phyloP scores from a whole-genome alignment of 257 asterid genomes.

The Leonotis leonurus region DNA sequence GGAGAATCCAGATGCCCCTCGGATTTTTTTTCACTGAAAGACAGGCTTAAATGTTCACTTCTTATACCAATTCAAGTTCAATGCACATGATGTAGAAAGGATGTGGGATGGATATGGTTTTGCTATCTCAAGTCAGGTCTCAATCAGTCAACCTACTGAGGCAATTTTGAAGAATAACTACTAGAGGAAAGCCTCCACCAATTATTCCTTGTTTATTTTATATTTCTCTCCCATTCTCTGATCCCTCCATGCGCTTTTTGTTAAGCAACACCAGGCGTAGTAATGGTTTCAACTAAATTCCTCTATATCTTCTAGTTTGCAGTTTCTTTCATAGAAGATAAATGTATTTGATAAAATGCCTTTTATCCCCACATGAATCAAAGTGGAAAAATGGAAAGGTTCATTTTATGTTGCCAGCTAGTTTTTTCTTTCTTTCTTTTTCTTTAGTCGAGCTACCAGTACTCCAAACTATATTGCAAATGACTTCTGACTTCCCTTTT shows the following conservation, averaged over 20 bases:
- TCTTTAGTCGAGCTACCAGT: constrained; percentile 1
- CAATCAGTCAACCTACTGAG: constrained; percentile 11
- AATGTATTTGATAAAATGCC: constrained; percentile 2
- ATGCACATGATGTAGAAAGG: constrained; percentile 13
- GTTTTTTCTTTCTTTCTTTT: background rate
- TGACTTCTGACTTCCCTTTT: background rate
- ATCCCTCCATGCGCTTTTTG: background rate
- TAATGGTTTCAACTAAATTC: background rate
- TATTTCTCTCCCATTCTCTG: background rate
- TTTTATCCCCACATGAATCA: background rate
- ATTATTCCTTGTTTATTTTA: constrained; percentile 17
- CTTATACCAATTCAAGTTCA: too few species aligned
- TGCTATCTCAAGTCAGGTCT: background rate
- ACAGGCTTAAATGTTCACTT: constrained; percentile 10
- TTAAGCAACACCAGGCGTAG: background rate
- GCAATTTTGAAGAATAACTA: constrained; percentile 7
- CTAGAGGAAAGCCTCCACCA: constrained; percentile 10
- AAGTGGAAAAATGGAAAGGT: constrained; percentile 4
- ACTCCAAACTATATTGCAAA: background rate
- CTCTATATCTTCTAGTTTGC: background rate
- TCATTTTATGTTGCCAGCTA: background rate
- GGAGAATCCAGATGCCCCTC: constrained; percentile 22
- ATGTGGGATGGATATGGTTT: constrained; percentile 6
- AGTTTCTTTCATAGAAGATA: constrained; percentile 11
- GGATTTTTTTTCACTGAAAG: constrained; percentile 20